Conservation (phyloP, 176 grass and related monocot species). For the Echinochloa phyllopogon region DNA sequence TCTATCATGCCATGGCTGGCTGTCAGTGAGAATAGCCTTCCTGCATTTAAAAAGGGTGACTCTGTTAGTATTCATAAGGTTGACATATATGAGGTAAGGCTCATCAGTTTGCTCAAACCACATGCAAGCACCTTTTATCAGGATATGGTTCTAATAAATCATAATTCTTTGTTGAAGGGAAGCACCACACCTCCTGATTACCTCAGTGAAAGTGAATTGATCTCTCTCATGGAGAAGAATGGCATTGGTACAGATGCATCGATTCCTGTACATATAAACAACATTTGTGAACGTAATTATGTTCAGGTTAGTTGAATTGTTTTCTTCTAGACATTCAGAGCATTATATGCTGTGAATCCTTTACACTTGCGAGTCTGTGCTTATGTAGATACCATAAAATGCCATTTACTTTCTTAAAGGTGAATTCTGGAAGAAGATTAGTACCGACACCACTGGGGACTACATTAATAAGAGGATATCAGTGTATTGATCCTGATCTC, state of each 20-base stretch:
- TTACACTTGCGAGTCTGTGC: background rate
- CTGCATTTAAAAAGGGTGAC: conserved; percentile 73
- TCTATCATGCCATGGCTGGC: conserved; percentile 97
- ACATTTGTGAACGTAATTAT: conserved; percentile 96
- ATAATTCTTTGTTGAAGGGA: conserved; percentile 60
- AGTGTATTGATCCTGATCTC: conserved; percentile 94
- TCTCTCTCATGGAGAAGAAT: conserved; percentile 98
- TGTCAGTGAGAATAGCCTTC: conserved; percentile 80
- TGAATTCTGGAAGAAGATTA: conserved; percentile 90
- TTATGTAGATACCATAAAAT: conserved; percentile 17
- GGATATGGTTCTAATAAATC: conserved; percentile 42
- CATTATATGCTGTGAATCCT: conserved; percentile 21
- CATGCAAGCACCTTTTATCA: conserved; percentile 41
- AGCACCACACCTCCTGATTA: conserved; percentile 91
- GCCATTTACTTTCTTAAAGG: conserved; percentile 58
- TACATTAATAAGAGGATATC: conserved; percentile 94
- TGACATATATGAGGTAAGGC: conserved; percentile 83
- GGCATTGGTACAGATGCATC: conserved; percentile 96
- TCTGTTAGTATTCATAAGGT: conserved; percentile 73
- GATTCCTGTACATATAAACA: conserved; percentile 97
- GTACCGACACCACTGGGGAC: conserved; percentile 87
- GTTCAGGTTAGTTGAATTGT: conserved; percentile 70
- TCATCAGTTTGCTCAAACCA: conserved; percentile 31
- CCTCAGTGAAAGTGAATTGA: conserved; percentile 95
- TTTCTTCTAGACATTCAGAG: conserved; percentile 18